Conservation (phyloP, 1,284 basidiomycete species). For the Ustilago xerochloae region DNA sequence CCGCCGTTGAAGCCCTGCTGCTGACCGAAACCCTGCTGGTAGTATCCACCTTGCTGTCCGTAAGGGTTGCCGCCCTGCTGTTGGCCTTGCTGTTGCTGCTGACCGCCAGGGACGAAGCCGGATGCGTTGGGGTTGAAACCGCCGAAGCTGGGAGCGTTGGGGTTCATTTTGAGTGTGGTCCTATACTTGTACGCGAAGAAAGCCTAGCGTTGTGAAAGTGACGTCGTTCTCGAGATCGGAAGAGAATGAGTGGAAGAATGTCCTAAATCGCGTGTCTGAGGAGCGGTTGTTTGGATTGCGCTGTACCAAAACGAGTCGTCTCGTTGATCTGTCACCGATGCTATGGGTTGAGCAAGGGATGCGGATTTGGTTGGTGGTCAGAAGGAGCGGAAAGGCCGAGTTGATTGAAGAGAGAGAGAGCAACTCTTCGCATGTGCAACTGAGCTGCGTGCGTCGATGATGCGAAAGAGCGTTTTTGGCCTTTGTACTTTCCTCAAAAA, state of each 20-base stretch:
- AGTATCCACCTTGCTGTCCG: constrained; percentile 47
- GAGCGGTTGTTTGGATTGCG: not conserved
- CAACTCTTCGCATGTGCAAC: not conserved
- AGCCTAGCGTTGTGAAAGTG: too few species aligned
- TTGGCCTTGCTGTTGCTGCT: constrained; percentile 49
- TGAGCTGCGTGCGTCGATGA: constrained; percentile 16
- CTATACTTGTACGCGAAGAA: too few species aligned
- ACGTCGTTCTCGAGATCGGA: not conserved
- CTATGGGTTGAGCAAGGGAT: constrained; percentile 1
- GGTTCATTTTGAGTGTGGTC: constrained; percentile 56
- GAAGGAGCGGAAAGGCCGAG: not conserved
- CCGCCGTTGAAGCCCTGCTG: constrained; percentile 44
- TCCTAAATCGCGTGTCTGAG: not conserved
- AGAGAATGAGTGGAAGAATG: too few species aligned
- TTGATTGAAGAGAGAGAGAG: not conserved
- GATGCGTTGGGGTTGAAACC: constrained; percentile 64
- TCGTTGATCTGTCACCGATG: not conserved
- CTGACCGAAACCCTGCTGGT: constrained; percentile 47
- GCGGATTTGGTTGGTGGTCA: constrained; percentile 6
- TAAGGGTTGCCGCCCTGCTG: constrained; percentile 39
- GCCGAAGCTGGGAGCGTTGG: constrained; percentile 66
- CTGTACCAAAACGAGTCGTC: not conserved
- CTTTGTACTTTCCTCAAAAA: not conserved
- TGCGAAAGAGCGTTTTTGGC: constrained; percentile 1
- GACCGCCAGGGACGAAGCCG: constrained; percentile 62